phyloP scores from a whole-genome alignment of 805 yeast species.

The Cyberlindnera mrakii region DNA sequence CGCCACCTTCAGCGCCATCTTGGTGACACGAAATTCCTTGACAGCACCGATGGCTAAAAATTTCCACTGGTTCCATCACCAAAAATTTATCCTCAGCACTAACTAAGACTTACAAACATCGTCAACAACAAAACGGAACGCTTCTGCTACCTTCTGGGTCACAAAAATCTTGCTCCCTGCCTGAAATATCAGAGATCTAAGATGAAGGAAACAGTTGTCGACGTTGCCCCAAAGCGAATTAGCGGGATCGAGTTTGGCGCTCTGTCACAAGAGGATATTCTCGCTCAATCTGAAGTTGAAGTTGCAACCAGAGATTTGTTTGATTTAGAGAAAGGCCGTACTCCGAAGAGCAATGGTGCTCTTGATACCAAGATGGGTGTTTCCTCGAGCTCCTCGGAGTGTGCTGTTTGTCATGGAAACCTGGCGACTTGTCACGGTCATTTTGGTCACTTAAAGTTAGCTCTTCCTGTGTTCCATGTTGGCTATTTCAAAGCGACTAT shows the following conservation, averaged over 20 bases:
- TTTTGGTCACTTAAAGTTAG: conserved; percentile 90
- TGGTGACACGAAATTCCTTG: no score
- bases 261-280: conserved; percentile 82
- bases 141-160: conserved; percentile 21
- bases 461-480: conserved; percentile 94
- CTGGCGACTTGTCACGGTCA: conserved; percentile 97
- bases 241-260: conserved; percentile 90
- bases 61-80: no score
- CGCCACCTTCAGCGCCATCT: background rate
- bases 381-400: conserved; percentile 77
- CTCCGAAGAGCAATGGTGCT: conserved; percentile 82
- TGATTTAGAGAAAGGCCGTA: conserved; percentile 83
- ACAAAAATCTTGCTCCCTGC: conserved; percentile 15
- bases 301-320: conserved; percentile 86
- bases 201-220: conserved; percentile 42
- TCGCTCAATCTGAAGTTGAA: conserved; percentile 92
- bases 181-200: background rate
- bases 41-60: no score
- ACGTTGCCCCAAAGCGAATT: conserved; percentile 85
- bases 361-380: conserved; percentile 92
- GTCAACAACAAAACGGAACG: conserved; percentile 1
- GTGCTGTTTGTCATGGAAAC: conserved; percentile 87
- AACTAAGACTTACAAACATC: background rate
- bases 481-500: conserved; percentile 94
- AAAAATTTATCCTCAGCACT: no score